A percentile compares a stretch with the other conserved stretches of the same genome.
These are phyloP conservation scores for Ceratocystis huliohia DNA, from an alignment of 2,329 filamentous ascomycete genomes.

Conservation along the genomic window DNA sequence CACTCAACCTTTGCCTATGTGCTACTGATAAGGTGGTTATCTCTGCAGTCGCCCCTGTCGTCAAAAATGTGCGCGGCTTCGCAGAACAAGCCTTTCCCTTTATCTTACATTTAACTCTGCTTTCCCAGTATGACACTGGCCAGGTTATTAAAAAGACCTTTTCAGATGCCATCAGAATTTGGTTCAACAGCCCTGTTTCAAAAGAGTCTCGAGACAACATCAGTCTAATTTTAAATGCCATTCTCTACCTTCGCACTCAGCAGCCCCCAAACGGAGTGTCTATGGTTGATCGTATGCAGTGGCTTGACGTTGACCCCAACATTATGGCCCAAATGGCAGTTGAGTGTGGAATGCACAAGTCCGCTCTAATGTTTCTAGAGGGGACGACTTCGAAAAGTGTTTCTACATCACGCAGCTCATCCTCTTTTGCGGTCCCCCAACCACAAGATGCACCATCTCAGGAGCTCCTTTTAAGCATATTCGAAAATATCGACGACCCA, in stretches of 20 bases:
- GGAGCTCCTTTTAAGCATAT: slow-evolving; percentile 66
- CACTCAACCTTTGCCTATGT: slow-evolving; percentile 25
- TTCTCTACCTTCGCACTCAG: slow-evolving; percentile 83
- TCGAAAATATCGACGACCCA: slow-evolving; percentile 85
- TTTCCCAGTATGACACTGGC: slow-evolving; percentile 51
- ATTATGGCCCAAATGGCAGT: slow-evolving; percentile 59
- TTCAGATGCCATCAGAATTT: slow-evolving; percentile 51
- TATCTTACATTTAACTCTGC: slow-evolving; percentile 68
- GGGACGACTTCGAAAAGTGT: slow-evolving; percentile 30
- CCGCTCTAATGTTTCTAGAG: slow-evolving; percentile 73
- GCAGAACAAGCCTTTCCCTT: slow-evolving; percentile 68
- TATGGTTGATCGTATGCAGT: slow-evolving; percentile 63
- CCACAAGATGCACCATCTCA: slow-evolving; percentile 25
- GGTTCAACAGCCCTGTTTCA: slow-evolving; percentile 27
- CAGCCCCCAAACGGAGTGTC: slow-evolving; percentile 61
- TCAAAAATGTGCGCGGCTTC: slow-evolving; percentile 54
- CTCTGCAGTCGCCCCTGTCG: slow-evolving; percentile 51
- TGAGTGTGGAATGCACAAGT: slow-evolving; percentile 73
- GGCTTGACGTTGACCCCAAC: slow-evolving; percentile 74
- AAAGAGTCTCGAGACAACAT: slow-evolving; percentile 55
- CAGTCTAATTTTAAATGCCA: slow-evolving; percentile 65
- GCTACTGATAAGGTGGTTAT: slow-evolving; percentile 42
- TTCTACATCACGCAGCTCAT: slow-evolving; percentile 38
- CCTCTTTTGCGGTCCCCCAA: slow-evolving; percentile 50
- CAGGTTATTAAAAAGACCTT: slow-evolving; percentile 47